Base-by-base conservation (phyloP, 1,284 basidiomycete species). In the Anthracocystis walkeri region DNA sequence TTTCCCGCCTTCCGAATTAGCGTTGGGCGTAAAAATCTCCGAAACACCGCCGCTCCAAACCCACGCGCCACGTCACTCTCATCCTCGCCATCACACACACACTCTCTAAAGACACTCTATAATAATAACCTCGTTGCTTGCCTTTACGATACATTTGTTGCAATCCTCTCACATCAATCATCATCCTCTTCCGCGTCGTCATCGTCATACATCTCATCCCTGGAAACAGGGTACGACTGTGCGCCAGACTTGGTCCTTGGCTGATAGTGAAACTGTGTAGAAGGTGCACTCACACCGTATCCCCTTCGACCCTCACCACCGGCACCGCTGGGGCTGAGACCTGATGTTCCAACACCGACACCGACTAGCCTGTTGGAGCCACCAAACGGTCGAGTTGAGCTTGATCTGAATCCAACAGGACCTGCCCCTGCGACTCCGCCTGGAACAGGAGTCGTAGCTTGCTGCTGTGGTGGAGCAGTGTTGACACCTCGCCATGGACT, bases 401-500 rank as follows among this genome's bases (percentile, higher is more conserved):
- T 66, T 0, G 61, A 65, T 21, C 65, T 51, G 20, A 73, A 65
- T 0, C 62, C 68, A 3, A 65, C 35, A 2, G 57, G 55, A 1
- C 48, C 58, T n/a, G 48, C 53, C 14, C 5, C 4, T 20, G 51
- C 35, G 35, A 38, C 25, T 23, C 18, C 29, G 12, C n/a, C 33
- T 5, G 56, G 18, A 3, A 18, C 29, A 3, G 58, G 11, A 38
- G 48, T 23, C 25, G 42, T 23, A 21, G 52, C 33, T 38, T 31
- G 25, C 10, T 59, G 53, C n/a, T 44, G 41, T 27, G 42, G 25
- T 31, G 53, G 12, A 21, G 51, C 23, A 7, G 59, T 48, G 2
- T 51, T n/a, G 14, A 55, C 33, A 8, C 55, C 52, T 6, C 75
- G 60, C 75, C 75, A 77, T 4, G 71, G 75, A 45, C 71, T 75